A percentile compares a stretch with the other conserved stretches of the same genome.
Evolutionary conservation across 176 grass and related monocot species (phyloP).

Genomic region (Bonia amplexicaulis): DNA sequence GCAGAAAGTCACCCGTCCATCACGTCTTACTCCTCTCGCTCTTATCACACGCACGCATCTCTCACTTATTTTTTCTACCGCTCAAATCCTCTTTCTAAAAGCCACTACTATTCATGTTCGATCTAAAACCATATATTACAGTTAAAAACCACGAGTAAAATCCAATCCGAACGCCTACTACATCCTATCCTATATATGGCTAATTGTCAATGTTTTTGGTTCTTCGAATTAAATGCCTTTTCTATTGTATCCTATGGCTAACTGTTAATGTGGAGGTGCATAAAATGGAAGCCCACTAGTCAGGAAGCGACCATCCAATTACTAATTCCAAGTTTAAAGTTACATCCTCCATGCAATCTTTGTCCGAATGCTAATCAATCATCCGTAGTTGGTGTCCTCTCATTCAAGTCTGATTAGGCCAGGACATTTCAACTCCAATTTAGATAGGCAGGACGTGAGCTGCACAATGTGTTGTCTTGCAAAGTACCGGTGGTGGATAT

Average conservation of each 20-base stretch:
- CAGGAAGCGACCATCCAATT: neutral
- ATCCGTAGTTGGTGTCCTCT: neutral
- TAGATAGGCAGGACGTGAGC: constrained; percentile 18
- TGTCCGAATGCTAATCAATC: constrained; percentile 19
- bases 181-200: neutral
- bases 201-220: neutral
- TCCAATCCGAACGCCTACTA: too few species aligned
- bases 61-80: too few species aligned
- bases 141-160: too few species aligned
- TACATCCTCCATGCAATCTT: constrained; percentile 3
- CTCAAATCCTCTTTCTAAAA: too few species aligned
- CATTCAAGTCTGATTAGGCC: neutral
- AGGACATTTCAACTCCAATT: constrained; percentile 1
- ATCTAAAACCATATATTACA: too few species aligned
- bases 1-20: accelerated
- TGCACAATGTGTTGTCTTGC: neutral
- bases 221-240: neutral
- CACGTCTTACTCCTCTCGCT: too few species aligned
- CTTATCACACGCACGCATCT: too few species aligned
- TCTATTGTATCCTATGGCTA: neutral
- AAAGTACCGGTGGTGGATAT: neutral
- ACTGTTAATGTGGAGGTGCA: neutral
- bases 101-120: too few species aligned
- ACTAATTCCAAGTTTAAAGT: neutral
- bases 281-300: constrained; percentile 5